These are phyloP conservation scores for Suillus decipiens DNA, from an alignment of 768 basidiomycete genomes.

Conservation along the genomic window DNA sequence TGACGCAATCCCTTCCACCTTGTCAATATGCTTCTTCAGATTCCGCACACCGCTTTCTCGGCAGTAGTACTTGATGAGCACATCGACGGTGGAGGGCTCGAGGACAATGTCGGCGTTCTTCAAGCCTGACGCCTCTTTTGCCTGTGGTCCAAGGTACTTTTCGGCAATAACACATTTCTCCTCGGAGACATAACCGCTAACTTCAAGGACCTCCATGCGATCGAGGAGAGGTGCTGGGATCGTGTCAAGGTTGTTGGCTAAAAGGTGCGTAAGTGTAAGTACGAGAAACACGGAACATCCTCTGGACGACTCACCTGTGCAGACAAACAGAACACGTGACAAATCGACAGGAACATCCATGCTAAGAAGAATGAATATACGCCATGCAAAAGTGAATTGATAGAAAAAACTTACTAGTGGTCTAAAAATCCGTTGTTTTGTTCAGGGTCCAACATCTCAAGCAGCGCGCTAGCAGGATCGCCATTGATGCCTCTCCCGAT, in stretches of 20 bases:
- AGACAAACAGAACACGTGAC: constrained; percentile 95
- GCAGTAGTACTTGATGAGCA: constrained; percentile 95
- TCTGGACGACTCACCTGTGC: constrained; percentile 57
- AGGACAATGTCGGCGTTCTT: constrained; percentile 82
- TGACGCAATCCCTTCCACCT: constrained; percentile 48
- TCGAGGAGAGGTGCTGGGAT: constrained; percentile 93
- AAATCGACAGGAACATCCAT: constrained; percentile 98
- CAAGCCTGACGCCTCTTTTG: constrained; percentile 87
- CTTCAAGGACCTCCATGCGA: constrained; percentile 95
- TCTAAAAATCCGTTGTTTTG: constrained; percentile 95
- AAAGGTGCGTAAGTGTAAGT: constrained; percentile 15
- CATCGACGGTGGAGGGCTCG: constrained; percentile 75
- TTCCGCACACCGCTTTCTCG: constrained; percentile 96
- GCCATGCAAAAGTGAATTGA: too few species aligned
- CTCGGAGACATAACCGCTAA: constrained; percentile 91
- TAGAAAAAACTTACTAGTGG: constrained; percentile 73
- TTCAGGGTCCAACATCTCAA: constrained; percentile 95
- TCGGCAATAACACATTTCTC: constrained; percentile 90
- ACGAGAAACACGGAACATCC: constrained; percentile 8
- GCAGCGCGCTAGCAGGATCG: constrained; percentile 85
- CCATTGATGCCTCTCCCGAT: constrained; percentile 90
- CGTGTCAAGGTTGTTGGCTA: constrained; percentile 88
- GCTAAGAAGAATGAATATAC: constrained; percentile 38
- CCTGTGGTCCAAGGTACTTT: constrained; percentile 89
- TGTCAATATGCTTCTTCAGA: constrained; percentile 98